Percentiles rank a stretch among this genome's conserved stretches.
These are phyloP conservation scores for Podila horticola DNA, from an alignment of 192 early-diverging fungal genomes.

Conservation along the genomic window DNA sequence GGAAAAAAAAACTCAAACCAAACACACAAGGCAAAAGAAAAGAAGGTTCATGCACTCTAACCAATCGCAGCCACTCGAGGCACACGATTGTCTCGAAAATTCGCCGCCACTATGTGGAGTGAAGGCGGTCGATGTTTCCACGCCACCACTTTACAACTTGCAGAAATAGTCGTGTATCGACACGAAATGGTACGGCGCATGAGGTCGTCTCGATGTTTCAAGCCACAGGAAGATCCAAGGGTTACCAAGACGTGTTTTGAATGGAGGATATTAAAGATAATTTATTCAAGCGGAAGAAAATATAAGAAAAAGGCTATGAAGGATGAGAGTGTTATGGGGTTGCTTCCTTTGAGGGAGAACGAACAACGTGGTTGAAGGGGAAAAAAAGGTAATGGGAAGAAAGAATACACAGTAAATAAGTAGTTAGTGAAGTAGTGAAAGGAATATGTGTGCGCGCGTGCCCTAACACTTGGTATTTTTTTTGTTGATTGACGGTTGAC, in stretches of 20 bases:
- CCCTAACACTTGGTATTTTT: too few relatives aligned
- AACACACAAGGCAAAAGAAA: background rate
- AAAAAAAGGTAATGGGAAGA: background rate
- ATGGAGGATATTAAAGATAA: background rate
- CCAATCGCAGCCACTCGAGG: too few relatives aligned
- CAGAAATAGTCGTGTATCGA: too few relatives aligned
- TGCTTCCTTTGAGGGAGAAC: background rate
- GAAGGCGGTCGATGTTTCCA: background rate
- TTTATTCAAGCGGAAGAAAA: background rate
- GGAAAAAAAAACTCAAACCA: background rate
- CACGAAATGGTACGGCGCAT: too few relatives aligned
- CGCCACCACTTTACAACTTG: too few relatives aligned
- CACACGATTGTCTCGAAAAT: too few relatives aligned
- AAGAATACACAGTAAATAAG: too few relatives aligned
- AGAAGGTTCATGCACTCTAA: too few relatives aligned
- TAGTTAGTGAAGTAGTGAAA: too few relatives aligned
- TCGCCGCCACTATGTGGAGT: background rate
- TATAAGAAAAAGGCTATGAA: conserved; percentile 3
- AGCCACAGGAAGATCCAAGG: background rate
- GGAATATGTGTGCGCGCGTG: too few relatives aligned
- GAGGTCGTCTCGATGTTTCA: too few relatives aligned
- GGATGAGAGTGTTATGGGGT: background rate
- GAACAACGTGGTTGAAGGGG: background rate
- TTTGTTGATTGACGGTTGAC: too few relatives aligned
- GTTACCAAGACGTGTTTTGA: background rate